Conservation (phyloP, 192 early-diverging fungal species). For the Podila verticillata region DNA sequence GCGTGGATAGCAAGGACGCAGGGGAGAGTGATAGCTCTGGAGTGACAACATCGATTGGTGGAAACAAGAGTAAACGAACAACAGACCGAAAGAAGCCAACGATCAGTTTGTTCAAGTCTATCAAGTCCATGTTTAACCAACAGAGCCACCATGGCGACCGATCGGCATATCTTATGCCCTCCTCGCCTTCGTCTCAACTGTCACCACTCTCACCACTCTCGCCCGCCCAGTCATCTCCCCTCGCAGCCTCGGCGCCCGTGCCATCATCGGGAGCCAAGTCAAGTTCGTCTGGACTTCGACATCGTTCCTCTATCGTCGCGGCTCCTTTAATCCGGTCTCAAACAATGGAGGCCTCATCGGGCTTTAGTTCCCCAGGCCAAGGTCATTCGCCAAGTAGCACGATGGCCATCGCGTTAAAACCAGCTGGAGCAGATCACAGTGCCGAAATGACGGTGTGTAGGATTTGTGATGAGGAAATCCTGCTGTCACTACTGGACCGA, state of each 20-base stretch:
- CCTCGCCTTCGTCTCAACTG: conserved; percentile 24
- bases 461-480: conserved; percentile 86
- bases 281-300: conserved; percentile 26
- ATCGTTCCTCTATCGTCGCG: conserved; percentile 20
- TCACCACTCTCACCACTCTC: conserved; percentile 42
- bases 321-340: conserved; percentile 28
- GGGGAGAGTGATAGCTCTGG: conserved; percentile 46
- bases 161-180: conserved; percentile 15
- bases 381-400: not conserved
- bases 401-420: not conserved
- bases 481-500: conserved; percentile 68
- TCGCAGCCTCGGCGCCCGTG: not conserved
- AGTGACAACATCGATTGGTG: not conserved
- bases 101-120: conserved; percentile 45
- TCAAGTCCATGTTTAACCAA: conserved; percentile 50
- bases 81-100: conserved; percentile 29
- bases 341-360: conserved; percentile 21
- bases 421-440: conserved; percentile 6
- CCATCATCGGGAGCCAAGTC: conserved; percentile 11
- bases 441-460: conserved; percentile 74
- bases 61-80: conserved; percentile 14
- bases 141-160: conserved; percentile 29
- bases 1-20: conserved; percentile 41
- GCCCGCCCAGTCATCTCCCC: conserved; percentile 15
- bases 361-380: conserved; percentile 1